These are phyloP conservation scores for Actinomortierella ambigua DNA, from an alignment of 371 early-diverging fungal species.

Conservation along the genomic window DNA sequence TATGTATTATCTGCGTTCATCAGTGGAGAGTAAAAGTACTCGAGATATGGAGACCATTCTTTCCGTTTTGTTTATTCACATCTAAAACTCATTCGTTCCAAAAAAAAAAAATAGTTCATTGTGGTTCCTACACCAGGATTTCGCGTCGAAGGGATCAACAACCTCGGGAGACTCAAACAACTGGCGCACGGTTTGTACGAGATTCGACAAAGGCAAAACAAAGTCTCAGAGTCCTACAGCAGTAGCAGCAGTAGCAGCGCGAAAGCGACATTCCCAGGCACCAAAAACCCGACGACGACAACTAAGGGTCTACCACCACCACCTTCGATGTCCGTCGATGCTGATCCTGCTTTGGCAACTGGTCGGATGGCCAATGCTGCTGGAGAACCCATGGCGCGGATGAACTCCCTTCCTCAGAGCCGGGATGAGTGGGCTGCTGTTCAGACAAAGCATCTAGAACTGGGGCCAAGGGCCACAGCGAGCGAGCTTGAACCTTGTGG, in stretches of 20 bases:
- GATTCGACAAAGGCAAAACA: no score
- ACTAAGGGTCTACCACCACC: not conserved
- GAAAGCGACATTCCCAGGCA: no score
- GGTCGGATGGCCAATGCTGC: not conserved
- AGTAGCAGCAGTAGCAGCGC: no score
- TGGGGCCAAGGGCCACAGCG: not conserved
- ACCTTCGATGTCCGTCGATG: not conserved
- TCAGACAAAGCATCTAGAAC: conserved; percentile 6
- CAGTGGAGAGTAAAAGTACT: no score
- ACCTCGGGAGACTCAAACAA: conserved; percentile 17
- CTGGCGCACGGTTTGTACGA: no score
- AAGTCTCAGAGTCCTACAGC: no score
- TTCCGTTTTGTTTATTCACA: not conserved
- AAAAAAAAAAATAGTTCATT: conserved; percentile 16
- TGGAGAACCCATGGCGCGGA: conserved; percentile 15
- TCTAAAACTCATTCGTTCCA: not conserved
- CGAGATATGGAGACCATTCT: no score
- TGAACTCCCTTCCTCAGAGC: conserved; percentile 22
- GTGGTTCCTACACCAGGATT: conserved; percentile 25
- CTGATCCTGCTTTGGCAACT: not conserved
- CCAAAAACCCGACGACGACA: no score
- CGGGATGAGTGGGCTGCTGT: conserved; percentile 27
- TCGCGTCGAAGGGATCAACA: conserved; percentile 31
- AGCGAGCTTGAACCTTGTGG: not conserved
- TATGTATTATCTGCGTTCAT: no score